Conservation (phyloP, 345 rosid genomes). For the Stellera chamaejasme region DNA sequence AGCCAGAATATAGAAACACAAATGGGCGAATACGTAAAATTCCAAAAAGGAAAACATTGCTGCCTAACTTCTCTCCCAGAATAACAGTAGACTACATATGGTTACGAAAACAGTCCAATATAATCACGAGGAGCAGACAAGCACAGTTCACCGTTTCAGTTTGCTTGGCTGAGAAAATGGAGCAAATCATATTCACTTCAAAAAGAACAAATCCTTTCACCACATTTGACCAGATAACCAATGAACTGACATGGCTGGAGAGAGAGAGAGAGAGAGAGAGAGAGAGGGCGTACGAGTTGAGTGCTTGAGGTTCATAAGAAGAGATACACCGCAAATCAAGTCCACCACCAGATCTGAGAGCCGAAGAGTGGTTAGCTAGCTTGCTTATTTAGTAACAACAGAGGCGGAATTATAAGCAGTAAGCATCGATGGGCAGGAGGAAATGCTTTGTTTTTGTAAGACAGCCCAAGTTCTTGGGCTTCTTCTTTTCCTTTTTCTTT, state of each 20-base stretch:
- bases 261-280: not conserved
- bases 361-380: not conserved
- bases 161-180: not conserved
- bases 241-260: constrained; percentile 1
- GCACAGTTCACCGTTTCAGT: not conserved
- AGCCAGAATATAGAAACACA: too few species aligned
- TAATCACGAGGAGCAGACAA: too few species aligned
- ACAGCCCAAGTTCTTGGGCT: not conserved
- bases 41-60: not conserved
- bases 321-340: too few species aligned
- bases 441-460: not conserved
- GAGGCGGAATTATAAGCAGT: constrained; percentile 7
- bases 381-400: constrained; percentile 2
- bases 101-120: too few species aligned
- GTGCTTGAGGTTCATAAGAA: not conserved
- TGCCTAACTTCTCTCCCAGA: constrained; percentile 1
- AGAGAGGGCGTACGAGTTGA: not conserved
- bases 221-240: constrained; percentile 16
- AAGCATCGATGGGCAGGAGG: not conserved
- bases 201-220: constrained; percentile 2
- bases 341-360: constrained; percentile 37
- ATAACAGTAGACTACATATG: not conserved
- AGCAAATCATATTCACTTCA: not conserved
- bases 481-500: not conserved
- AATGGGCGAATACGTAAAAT: too few species aligned